These are phyloP conservation scores for Asterochloris erici DNA, from an alignment of 139 green algal genomes.

Conservation along the genomic window DNA sequence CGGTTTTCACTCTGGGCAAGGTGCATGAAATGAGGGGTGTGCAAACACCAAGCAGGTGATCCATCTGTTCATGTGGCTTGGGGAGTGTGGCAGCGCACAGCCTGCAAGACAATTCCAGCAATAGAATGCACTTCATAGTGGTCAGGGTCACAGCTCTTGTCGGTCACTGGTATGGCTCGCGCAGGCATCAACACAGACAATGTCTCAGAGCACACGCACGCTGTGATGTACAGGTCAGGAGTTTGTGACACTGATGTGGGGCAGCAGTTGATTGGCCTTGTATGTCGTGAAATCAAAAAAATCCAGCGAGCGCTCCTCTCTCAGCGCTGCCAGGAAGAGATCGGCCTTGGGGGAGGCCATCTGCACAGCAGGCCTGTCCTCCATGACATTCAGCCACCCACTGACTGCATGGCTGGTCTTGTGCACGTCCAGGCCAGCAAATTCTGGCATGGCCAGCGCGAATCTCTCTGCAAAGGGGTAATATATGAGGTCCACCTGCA, in stretches of 20 bases:
- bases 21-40: too few species aligned
- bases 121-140: too few species aligned
- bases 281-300: constrained; percentile 67
- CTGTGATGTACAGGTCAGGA: too few species aligned
- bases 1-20: too few species aligned
- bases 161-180: too few species aligned
- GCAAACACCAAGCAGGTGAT: too few species aligned
- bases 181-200: too few species aligned
- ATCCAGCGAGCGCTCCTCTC: constrained; percentile 45
- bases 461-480: constrained; percentile 42
- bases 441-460: constrained; percentile 17
- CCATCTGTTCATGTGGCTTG: too few species aligned
- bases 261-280: constrained; percentile 38
- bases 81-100: too few species aligned
- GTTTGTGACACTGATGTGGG: constrained; percentile 25
- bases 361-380: constrained; percentile 14
- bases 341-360: constrained; percentile 25
- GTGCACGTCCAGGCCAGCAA: constrained; percentile 16
- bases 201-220: too few species aligned
- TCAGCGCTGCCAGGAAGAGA: constrained; percentile 33
- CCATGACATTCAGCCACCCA: constrained; percentile 43
- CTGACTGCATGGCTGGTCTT: constrained; percentile 11
- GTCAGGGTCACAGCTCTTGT: too few species aligned
- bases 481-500: constrained; percentile 31
- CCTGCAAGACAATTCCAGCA: too few species aligned